A percentile compares a stretch with the other conserved stretches of the same genome.
Conservation (phyloP, 495 filamentous ascomycete genomes). For the Bombardia bombarda region DNA sequence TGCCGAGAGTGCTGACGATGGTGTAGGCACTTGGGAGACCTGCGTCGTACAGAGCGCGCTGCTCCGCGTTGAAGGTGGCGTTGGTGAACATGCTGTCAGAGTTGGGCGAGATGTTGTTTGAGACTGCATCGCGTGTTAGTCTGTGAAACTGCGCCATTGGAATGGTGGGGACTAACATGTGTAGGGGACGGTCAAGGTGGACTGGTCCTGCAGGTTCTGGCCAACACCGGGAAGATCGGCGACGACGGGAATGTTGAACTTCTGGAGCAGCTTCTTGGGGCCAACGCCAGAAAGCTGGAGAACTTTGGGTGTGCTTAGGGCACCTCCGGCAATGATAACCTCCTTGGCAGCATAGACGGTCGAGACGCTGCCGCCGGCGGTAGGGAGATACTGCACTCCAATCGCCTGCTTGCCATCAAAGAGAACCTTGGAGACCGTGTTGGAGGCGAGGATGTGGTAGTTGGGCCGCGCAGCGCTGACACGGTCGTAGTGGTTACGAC, state of each 20-base stretch:
- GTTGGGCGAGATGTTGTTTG: slow-evolving; percentile 20
- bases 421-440: slow-evolving; percentile 37
- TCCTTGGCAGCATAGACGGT: slow-evolving; percentile 36
- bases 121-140: slow-evolving; percentile 18
- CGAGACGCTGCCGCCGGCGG: slow-evolving; percentile 6
- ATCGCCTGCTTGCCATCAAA: slow-evolving; percentile 27
- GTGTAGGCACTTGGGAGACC: slow-evolving; percentile 24
- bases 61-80: slow-evolving; percentile 34
- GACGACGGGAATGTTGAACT: slow-evolving; percentile 58
- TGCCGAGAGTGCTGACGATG: slow-evolving; percentile 24
- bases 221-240: slow-evolving; percentile 70
- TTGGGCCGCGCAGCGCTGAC: slow-evolving; percentile 32
- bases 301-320: slow-evolving; percentile 52
- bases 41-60: slow-evolving; percentile 33
- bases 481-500: slow-evolving; percentile 27
- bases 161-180: slow-evolving; percentile 18
- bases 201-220: slow-evolving; percentile 52
- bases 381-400: slow-evolving; percentile 20
- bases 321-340: slow-evolving; percentile 50
- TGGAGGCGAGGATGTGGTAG: slow-evolving; percentile 34
- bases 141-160: slow-evolving; percentile 11
- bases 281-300: slow-evolving; percentile 69
- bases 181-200: slow-evolving; percentile 18
- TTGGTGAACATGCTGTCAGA: slow-evolving; percentile 25
- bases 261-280: slow-evolving; percentile 53